Percentiles rank a stretch among this genome's conserved stretches.
phyloP scores from a whole-genome alignment of 192 early-diverging fungal genomes.

The Podila verticillata region DNA sequence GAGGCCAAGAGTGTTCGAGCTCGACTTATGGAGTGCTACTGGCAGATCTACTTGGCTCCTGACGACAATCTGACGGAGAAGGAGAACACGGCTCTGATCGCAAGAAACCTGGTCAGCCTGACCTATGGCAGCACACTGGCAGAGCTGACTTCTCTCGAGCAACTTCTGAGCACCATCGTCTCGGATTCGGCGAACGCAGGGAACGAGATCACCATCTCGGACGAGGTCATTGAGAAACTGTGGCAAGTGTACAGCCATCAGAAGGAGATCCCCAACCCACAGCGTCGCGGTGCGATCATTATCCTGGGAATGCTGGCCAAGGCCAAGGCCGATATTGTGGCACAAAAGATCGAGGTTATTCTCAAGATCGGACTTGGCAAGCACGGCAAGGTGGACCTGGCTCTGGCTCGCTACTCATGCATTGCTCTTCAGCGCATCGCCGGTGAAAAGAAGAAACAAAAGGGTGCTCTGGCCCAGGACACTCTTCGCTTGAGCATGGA shows the following conservation, averaged over 20 bases:
- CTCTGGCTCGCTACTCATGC: conserved; percentile 90
- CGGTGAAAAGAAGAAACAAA: conserved; percentile 65
- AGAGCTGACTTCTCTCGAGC: conserved; percentile 95
- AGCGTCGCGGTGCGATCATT: conserved; percentile 90
- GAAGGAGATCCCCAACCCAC: conserved; percentile 69
- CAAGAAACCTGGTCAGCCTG: conserved; percentile 78
- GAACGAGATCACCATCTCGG: conserved; percentile 63
- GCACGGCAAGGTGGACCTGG: conserved; percentile 83
- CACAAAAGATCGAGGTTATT: conserved; percentile 86
- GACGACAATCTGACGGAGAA: conserved; percentile 60
- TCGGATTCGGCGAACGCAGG: conserved; percentile 52
- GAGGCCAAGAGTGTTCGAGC: conserved; percentile 77
- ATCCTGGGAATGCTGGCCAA: conserved; percentile 95
- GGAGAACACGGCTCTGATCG: conserved; percentile 73
- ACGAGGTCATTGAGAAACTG: conserved; percentile 77
- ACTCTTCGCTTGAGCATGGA: conserved; percentile 59
- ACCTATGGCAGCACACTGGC: conserved; percentile 89
- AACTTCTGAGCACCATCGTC: conserved; percentile 85
- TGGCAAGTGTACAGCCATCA: conserved; percentile 83
- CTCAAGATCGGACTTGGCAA: conserved; percentile 86
- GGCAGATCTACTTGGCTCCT: conserved; percentile 79
- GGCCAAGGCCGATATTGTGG: conserved; percentile 81
- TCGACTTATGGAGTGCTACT: conserved; percentile 82
- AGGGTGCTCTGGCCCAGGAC: conserved; percentile 54
- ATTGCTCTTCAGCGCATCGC: conserved; percentile 90